Base-by-base conservation (phyloP, 805 yeast genomes). In the Metschnikowia arizonensis region DNA sequence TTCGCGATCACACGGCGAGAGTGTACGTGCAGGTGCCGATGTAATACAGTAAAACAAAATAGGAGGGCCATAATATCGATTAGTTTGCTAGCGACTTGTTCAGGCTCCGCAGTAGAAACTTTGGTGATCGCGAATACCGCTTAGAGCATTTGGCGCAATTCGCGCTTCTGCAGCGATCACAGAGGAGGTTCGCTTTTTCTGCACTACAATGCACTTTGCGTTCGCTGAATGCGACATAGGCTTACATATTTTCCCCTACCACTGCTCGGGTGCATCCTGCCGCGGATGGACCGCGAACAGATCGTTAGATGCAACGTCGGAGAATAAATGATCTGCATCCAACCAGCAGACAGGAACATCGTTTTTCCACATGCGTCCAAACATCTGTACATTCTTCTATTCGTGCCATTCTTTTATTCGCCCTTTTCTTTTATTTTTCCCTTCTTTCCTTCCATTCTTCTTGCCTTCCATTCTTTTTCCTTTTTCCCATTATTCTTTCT, bases 231-330 rank as follows among this genome's bases (percentile, higher is more conserved):
- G 34, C 23, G 23, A 18, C 14, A 18, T n/a, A 10, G 17, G 34
- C 21, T 32, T 19, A 18, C 23, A 21, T 19, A 8, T 30, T 30
- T 14, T 33, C 10, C 12, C 36, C 21, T 26, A 33, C 23, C 36
- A n/a, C 15, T 33, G 36, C 36, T 15, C 12, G 33, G 19, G 36
- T n/a, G 36, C 24, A 33, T 21, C 10, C 26, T 33, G 25, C n/a
- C 26, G 25, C 36, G 36, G 26, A 12, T 12, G 17, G 10, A 33
- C 36, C 33, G 36, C 36, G 36, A 33, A 19, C 36, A 19, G 36
- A 33, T 33, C 25, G 36, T n/a, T 33, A 33, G 26, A 33, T n/a
- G 36, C 26, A 19, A 33, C 36, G 26, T 33, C 17, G 36, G 15
- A 33, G 18, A 33, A n/a, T 33, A 33, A 18, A 3, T 21, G 25